Conservation (phyloP, 345 rosid species). For the rapeseed (Brassica napus) region Da-Ae NC_063449.1:45074001-45074500, state of each 20-base stretch:
- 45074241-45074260: slow-evolving; percentile 97
- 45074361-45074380: slow-evolving; percentile 91
- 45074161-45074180: slow-evolving; percentile 98
- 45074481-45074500: slow-evolving; percentile 24
- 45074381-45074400: slow-evolving; percentile 78
- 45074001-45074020: slow-evolving; percentile 18
- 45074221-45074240: slow-evolving; percentile 98
- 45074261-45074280: slow-evolving; percentile 85
- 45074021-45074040: slow-evolving; percentile 88
- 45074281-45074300: slow-evolving; percentile 96
- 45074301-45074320: slow-evolving; percentile 95
- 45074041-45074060: slow-evolving; percentile 97
- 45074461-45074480: neutral
- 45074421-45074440: slow-evolving; percentile 63
- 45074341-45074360: slow-evolving; percentile 89
- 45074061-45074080: slow-evolving; percentile 80
- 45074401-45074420: slow-evolving; percentile 76
- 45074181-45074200: slow-evolving; percentile 92
- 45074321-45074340: slow-evolving; percentile 84
- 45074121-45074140: slow-evolving; percentile 94
- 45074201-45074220: slow-evolving; percentile 98
- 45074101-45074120: slow-evolving; percentile 90
- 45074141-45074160: slow-evolving; percentile 88
- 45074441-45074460: slow-evolving; percentile 32
- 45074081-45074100: slow-evolving; percentile 84